These are phyloP conservation scores for Staphylotrichum tortipilum DNA, from an alignment of 495 filamentous ascomycete species.

Conservation along the genomic window DNA sequence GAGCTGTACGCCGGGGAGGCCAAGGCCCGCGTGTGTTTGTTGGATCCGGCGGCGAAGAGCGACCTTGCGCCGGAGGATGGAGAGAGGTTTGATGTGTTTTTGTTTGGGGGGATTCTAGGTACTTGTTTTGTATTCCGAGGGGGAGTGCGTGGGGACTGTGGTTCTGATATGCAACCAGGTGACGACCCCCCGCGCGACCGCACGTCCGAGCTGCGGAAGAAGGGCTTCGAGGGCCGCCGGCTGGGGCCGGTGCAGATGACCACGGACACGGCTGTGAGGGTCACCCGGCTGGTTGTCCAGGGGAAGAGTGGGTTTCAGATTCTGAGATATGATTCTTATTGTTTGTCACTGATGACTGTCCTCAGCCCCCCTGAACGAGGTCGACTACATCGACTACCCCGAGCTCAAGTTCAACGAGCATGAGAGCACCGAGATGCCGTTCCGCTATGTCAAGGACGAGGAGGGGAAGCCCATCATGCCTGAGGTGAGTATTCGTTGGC, in stretches of 20 bases:
- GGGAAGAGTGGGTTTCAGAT: constrained; percentile 53
- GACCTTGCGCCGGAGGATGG: constrained; percentile 80
- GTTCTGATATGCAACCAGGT: constrained; percentile 47
- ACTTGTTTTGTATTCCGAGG: constrained; percentile 24
- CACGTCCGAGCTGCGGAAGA: constrained; percentile 83
- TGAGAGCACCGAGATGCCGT: constrained; percentile 94
- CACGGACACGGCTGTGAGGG: constrained; percentile 91
- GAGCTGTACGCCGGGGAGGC: constrained; percentile 58
- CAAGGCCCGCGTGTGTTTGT: constrained; percentile 64
- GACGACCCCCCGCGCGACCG: constrained; percentile 93
- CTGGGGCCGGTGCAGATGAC: constrained; percentile 96
- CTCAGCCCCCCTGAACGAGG: constrained; percentile 61
- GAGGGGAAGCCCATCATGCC: constrained; percentile 84
- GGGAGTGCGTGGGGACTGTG: too few relatives aligned
- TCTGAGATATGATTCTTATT: neutral
- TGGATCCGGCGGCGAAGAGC: constrained; percentile 73
- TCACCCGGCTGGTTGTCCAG: constrained; percentile 81
- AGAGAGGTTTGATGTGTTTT: constrained; percentile 74
- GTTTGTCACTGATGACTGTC: neutral
- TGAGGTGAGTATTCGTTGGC: constrained; percentile 47
- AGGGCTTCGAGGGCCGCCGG: constrained; percentile 81
- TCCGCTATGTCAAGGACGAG: constrained; percentile 76
- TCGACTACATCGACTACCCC: constrained; percentile 76
- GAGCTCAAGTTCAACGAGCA: constrained; percentile 83
- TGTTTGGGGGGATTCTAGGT: constrained; percentile 96